Conservation (phyloP, 768 basidiomycete species). For the Hericium coralloides region DNA sequence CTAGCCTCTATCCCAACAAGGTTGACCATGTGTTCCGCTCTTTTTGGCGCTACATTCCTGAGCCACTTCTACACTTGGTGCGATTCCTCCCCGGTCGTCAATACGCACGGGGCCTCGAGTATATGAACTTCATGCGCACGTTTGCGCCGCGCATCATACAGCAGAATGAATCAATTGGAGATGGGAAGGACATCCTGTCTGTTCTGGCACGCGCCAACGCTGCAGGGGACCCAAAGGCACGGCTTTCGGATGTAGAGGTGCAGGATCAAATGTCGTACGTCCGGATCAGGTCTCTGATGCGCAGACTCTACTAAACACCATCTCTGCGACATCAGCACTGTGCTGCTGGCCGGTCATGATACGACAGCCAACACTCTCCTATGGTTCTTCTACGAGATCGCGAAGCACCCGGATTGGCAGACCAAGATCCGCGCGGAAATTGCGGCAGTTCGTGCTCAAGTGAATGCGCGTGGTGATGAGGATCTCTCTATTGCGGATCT, state of each 20-base stretch:
- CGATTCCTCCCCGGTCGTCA: conserved; percentile 10
- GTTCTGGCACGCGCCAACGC: conserved; percentile 11
- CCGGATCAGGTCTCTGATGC: not conserved
- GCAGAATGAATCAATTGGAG: not conserved
- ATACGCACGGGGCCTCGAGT: conserved; percentile 8
- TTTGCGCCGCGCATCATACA: conserved; percentile 5
- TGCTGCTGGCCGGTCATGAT: conserved; percentile 12
- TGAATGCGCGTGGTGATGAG: not conserved
- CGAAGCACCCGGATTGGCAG: conserved; percentile 11
- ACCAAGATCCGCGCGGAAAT: conserved; percentile 12
- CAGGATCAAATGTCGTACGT: conserved; percentile 10
- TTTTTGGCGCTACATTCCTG: conserved; percentile 9
- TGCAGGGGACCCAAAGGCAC: not conserved
- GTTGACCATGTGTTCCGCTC: conserved; percentile 8
- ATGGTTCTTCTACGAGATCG: conserved; percentile 12
- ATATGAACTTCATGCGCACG: conserved; percentile 1
- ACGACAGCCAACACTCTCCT: conserved; percentile 6
- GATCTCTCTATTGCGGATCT: conserved; percentile 4
- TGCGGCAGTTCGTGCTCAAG: not conserved
- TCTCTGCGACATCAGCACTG: not conserved
- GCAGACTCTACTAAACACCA: not conserved
- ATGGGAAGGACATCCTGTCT: conserved; percentile 11
- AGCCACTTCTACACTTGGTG: conserved; percentile 6
- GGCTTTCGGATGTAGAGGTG: conserved; percentile 3
- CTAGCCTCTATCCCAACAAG: conserved; percentile 8